These are phyloP conservation scores for Discostella pseudostelligera DNA, from an alignment of 108 stramenopile genomes.

Conservation along the genomic window DNA sequence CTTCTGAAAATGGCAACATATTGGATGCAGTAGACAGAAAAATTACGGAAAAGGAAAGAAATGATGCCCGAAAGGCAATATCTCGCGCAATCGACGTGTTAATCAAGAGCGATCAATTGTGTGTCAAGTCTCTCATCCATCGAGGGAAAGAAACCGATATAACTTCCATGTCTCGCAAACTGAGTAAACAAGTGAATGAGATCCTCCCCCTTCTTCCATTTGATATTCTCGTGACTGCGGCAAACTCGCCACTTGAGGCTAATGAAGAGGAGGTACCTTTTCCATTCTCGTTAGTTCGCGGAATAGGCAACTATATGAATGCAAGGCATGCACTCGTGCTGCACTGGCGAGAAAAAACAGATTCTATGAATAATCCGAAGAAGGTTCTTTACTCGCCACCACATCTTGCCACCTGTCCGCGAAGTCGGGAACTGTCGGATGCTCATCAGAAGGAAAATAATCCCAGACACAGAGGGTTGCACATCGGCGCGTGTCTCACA, in stretches of 20 bases:
- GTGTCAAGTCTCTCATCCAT: conserved; percentile 56
- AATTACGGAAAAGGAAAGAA: conserved; percentile 31
- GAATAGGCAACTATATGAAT: conserved; percentile 82
- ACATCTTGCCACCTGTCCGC: conserved; percentile 42
- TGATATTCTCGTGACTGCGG: conserved; percentile 74
- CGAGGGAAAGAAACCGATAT: conserved; percentile 44
- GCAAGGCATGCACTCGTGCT: conserved; percentile 67
- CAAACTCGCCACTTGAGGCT: conserved; percentile 53
- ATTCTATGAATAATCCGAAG: conserved; percentile 28
- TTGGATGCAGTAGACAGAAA: conserved; percentile 14
- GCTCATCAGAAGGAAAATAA: conserved; percentile 16
- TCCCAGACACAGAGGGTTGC: conserved; percentile 51
- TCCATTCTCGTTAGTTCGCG: conserved; percentile 75
- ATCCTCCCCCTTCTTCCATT: conserved; percentile 75
- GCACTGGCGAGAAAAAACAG: conserved; percentile 61
- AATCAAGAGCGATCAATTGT: conserved; percentile 63
- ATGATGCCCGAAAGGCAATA: conserved; percentile 52
- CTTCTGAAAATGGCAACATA: conserved; percentile 31
- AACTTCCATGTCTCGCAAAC: conserved; percentile 42
- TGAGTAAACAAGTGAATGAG: conserved; percentile 55
- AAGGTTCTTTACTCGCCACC: conserved; percentile 61
- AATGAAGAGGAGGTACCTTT: conserved; percentile 60
- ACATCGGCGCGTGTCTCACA: conserved; percentile 80
- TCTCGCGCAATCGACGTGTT: conserved; percentile 70
- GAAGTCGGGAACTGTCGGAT: conserved; percentile 52